Base-by-base conservation (phyloP, 768 basidiomycete genomes). In the Podaxis mareebaensis region DNA sequence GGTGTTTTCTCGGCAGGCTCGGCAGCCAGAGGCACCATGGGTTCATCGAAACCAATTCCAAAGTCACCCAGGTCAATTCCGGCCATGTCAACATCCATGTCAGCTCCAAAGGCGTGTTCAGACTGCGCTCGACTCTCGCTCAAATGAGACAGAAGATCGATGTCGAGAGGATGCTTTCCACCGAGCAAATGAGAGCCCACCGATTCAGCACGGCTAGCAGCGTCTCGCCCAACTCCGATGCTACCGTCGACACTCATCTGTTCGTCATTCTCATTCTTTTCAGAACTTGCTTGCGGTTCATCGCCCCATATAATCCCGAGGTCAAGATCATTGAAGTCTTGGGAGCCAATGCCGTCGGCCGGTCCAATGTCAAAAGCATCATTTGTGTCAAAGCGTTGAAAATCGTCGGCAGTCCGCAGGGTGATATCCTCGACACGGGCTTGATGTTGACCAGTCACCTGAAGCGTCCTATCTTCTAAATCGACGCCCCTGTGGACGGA, bases 361-460 rank as follows among this genome's bases (percentile, higher is more conserved):
- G 89, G 89, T 3, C 89, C 91, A 52, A 93, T 82, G 68, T 91
- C 92, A 64, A 92, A 92, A n/a, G 86, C 86, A 67, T 88, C 89
- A 46, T 87, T 85, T 36, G 86, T 71, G 71, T 87, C 90, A 66
- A 88, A 83, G 54, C 85, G 81, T 58, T 83, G 78, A 65, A 90
- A 85, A 70, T 92, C 89, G 63, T 92, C 88, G 1, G 86, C 85
- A 40, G 86, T 87, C 52, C 88, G 85, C 42, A 96, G 90, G 0
- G 94, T 96, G 69, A 96, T 95, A 67, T 96, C 95, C 10, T 92
- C 92, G 58, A 89, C 80, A 62, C 90, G 85, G 12, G 93, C 94
- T 67, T 93, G 89, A 67, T 93, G 91, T 59, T 92, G 88, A 1
- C 92, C 89, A 62, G 88, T 85, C 22, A 82, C 80, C 65, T 82